Base-by-base conservation (phyloP, 805 yeast genomes). In the Blastobotrys chiropterorum region DNA sequence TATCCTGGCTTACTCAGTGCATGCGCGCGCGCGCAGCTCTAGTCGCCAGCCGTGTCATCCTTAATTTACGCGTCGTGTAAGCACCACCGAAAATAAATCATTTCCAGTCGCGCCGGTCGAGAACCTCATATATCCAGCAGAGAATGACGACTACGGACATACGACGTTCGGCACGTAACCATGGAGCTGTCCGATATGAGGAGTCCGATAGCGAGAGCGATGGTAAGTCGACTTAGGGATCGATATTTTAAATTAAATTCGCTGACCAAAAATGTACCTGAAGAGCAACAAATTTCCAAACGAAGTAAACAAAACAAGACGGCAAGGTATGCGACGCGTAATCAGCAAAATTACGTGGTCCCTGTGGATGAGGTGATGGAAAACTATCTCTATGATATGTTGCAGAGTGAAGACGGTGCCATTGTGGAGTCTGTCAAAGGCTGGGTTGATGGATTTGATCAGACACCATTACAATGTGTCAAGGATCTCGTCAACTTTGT, bases 401-500 rank as follows among this genome's bases (percentile, higher is more conserved):
- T 83, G 44, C 67, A 75, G 45, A 76, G 73, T 44, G 62, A 79
- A 1, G 78, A 75, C 17, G 61, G 74, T 0, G 76, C 86, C 0
- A 63, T 80, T 13, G 69, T 68, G 1, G 84, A 80, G 43, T 53
- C 80, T 2, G 80, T 82, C 1, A 65, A 74, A n/a, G 75, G 72
- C 21, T 83, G 86, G 85, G 59, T 83, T 11, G 82, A 80, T 13
- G 70, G 69, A 17, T 84, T 79, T 57, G 69, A 66, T 44, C 68
- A 63, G 8, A 70, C 72, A 52, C 66, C 72, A 46, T 71, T 72
- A 51, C 63, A 63, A 13, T 82, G 90, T 1, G 67, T 86, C 48
- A 77, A 81, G 44, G 79, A 79, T 38, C 67, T 90, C 48, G 68
- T 90, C 43, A 90, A 90, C 65, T 72, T 89, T 47, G 59, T 87